Percentiles rank a stretch among this genome's conserved stretches.
Evolutionary conservation across 1,284 basidiomycete genomes (phyloP).

Genomic region (Lentinula novae-zelandiae): DNA sequence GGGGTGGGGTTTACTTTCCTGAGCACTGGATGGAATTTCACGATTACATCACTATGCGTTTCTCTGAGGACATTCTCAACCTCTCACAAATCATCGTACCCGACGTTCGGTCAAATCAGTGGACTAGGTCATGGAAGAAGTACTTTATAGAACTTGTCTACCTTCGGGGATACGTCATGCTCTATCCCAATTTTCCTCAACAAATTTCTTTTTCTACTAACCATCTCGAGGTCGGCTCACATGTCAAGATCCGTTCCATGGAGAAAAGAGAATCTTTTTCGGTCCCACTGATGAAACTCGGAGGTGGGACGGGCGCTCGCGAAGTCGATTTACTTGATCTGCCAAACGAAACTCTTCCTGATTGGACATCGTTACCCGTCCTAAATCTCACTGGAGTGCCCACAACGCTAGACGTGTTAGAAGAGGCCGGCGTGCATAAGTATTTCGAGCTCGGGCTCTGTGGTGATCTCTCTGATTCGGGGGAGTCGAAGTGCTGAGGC

Average conservation of each 20-base stretch:
- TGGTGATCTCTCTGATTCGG: neutral
- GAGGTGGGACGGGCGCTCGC: conserved; percentile 15
- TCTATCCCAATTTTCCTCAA: conserved; percentile 76
- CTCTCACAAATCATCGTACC: conserved; percentile 57
- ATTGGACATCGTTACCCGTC: conserved; percentile 52
- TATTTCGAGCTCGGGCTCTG: neutral
- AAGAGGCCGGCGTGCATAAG: neutral
- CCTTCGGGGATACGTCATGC: conserved; percentile 78
- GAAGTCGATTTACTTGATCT: conserved; percentile 48
- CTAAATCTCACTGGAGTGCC: conserved; percentile 67
- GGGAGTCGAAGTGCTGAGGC: neutral
- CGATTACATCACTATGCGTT: conserved; percentile 63
- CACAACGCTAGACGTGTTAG: conserved; percentile 34
- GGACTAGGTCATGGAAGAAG: conserved; percentile 82
- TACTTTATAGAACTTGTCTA: conserved; percentile 83
- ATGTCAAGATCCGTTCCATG: conserved; percentile 50
- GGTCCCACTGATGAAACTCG: conserved; percentile 61
- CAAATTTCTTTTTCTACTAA: conserved; percentile 79
- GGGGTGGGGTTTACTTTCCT: conserved; percentile 89
- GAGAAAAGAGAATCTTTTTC: conserved; percentile 63
- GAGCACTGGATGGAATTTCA: conserved; percentile 85
- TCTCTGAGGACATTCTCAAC: conserved; percentile 44
- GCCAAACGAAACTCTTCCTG: conserved; percentile 51
- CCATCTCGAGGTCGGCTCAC: conserved; percentile 77
- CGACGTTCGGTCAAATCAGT: conserved; percentile 71